Conservation (phyloP, 202 grass and related monocot species). For the Hordeum pubiflorum region DNA sequence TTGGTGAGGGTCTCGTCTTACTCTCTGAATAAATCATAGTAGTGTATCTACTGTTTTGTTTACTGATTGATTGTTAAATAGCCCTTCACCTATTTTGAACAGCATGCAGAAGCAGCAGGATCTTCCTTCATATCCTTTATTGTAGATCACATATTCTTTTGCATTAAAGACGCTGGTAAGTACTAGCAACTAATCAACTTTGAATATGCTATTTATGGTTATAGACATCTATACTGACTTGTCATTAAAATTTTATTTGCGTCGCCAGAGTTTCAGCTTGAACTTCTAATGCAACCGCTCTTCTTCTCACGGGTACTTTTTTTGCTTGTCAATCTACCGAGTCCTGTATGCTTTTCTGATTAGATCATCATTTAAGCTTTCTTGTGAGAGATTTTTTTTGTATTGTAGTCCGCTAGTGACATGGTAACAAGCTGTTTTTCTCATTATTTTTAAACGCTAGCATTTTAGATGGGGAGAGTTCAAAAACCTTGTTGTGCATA, state of each 20-base stretch:
- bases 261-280: constrained; percentile 87
- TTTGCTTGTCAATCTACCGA: background rate
- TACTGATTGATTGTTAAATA: no score
- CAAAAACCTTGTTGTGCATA: constrained; percentile 81
- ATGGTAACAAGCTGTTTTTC: background rate
- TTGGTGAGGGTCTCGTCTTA: constrained; percentile 48
- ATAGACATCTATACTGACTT: constrained; percentile 8
- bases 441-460: constrained; percentile 61
- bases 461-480: constrained; percentile 59
- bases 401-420: background rate
- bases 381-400: background rate
- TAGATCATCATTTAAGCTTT: constrained; percentile 18
- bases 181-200: constrained; percentile 1
- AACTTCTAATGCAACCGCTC: constrained; percentile 91
- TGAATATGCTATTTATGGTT: background rate
- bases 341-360: constrained; percentile 3
- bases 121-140: constrained; percentile 92
- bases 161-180: constrained; percentile 93
- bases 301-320: constrained; percentile 87
- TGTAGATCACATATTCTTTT: constrained; percentile 94
- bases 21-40: background rate
- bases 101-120: constrained; percentile 77
- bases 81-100: constrained; percentile 25
- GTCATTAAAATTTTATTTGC: constrained; percentile 16
- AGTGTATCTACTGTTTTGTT: no score